Evolutionary conservation across 805 yeast genomes (phyloP).

Genomic region (Metschnikowia peoriensis): DNA sequence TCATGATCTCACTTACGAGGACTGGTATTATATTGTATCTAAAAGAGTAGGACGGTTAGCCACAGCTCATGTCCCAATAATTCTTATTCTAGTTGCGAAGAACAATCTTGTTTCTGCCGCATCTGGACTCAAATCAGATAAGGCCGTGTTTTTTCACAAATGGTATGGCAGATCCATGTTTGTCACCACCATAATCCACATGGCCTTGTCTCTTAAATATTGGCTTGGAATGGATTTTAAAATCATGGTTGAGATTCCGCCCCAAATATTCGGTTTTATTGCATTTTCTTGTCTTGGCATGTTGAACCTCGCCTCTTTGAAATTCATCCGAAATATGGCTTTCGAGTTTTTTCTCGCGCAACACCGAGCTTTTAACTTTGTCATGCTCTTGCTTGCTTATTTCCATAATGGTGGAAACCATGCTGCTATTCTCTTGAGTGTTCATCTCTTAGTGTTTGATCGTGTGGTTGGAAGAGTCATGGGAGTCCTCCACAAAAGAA

Average conservation of each 20-base stretch:
- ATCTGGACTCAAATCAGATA: conserved; percentile 43
- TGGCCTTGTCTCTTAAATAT: conserved; percentile 31
- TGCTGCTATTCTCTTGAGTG: conserved; percentile 37
- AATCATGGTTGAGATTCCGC: conserved; percentile 45
- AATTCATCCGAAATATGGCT: conserved; percentile 35
- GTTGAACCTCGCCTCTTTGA: conserved; percentile 35
- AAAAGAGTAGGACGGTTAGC: conserved; percentile 43
- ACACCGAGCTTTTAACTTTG: conserved; percentile 40
- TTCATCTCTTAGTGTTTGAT: conserved; percentile 44
- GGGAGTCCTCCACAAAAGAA: conserved; percentile 30
- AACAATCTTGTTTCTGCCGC: conserved; percentile 38
- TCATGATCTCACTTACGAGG: conserved; percentile 38
- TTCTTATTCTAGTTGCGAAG: conserved; percentile 38
- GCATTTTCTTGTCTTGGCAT: conserved; percentile 38
- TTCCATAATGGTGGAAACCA: conserved; percentile 40
- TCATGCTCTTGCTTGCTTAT: conserved; percentile 41
- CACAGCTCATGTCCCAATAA: conserved; percentile 38
- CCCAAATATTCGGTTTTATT: conserved; percentile 50
- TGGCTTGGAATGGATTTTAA: conserved; percentile 41
- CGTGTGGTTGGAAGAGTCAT: conserved; percentile 32
- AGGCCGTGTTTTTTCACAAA: conserved; percentile 38
- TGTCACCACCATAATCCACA: conserved; percentile 34
- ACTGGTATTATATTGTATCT: conserved; percentile 38
- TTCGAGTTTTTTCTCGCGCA: conserved; percentile 45
- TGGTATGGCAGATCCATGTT: conserved; percentile 46